These are phyloP conservation scores for Colletotrichum liaoningense DNA, from an alignment of 2,329 filamentous ascomycete species.

Conservation along the genomic window DNA sequence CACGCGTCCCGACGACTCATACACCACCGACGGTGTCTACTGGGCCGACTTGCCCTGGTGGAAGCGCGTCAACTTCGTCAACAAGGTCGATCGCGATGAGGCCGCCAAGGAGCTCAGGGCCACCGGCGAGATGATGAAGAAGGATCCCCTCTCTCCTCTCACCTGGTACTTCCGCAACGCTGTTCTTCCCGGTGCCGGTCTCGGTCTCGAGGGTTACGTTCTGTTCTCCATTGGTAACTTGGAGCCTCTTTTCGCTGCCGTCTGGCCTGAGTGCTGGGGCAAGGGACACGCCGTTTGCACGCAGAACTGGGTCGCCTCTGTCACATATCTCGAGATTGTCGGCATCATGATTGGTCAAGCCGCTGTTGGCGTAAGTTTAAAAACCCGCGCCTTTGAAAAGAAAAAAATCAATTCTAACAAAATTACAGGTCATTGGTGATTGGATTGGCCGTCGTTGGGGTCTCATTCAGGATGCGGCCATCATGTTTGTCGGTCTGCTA, in stretches of 20 bases:
- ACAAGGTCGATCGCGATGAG: constrained; percentile 77
- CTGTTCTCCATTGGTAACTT: constrained; percentile 97
- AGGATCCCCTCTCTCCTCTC: constrained; percentile 86
- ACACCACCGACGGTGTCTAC: constrained; percentile 84
- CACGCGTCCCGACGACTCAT: constrained; percentile 89
- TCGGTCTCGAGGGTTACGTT: constrained; percentile 94
- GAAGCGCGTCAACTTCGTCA: constrained; percentile 81
- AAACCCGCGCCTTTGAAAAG: background rate
- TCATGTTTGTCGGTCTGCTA: constrained; percentile 93
- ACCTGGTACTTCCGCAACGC: constrained; percentile 90
- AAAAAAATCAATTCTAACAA: background rate
- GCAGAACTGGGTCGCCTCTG: constrained; percentile 82
- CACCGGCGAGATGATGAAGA: constrained; percentile 85
- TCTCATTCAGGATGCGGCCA: constrained; percentile 90
- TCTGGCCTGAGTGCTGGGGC: constrained; percentile 85
- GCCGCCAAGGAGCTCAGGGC: constrained; percentile 72
- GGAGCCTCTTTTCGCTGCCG: constrained; percentile 80
- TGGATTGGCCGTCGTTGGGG: constrained; percentile 94
- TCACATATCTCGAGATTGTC: constrained; percentile 92
- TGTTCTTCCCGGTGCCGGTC: constrained; percentile 90
- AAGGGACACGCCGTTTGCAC: constrained; percentile 72
- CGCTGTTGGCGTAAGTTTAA: constrained; percentile 76
- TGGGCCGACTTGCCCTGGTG: constrained; percentile 87
- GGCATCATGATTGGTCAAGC: constrained; percentile 97
- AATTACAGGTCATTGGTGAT: constrained; percentile 64